phyloP scores from a whole-genome alignment of 1,284 basidiomycete species.

The Fistulinella cinereoalba region DNA sequence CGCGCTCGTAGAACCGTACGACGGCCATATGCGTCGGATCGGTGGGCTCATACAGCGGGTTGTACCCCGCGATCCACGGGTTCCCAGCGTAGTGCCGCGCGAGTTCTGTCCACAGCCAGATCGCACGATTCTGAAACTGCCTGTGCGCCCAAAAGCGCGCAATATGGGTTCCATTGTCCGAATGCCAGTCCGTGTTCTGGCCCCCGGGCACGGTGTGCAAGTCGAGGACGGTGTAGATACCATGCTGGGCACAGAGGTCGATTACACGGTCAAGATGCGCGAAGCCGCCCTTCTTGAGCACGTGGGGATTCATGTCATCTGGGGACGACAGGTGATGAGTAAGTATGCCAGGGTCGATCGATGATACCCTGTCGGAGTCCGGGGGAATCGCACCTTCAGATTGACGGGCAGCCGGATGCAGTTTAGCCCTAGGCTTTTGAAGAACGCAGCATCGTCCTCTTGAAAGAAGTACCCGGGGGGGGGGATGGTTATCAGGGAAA shows the following conservation, averaged over 20 bases:
- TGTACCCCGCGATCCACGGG: conserved; percentile 70
- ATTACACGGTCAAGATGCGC: conserved; percentile 63
- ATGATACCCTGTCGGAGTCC: too few species aligned
- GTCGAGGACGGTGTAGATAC: conserved; percentile 61
- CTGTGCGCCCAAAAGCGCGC: conserved; percentile 71
- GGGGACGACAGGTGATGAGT: neutral
- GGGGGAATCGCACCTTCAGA: conserved; percentile 50
- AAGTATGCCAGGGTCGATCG: neutral
- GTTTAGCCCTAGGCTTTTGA: conserved; percentile 67
- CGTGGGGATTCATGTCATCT: conserved; percentile 66
- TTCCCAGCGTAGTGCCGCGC: conserved; percentile 65
- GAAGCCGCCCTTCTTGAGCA: conserved; percentile 59
- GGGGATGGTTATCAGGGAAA: neutral
- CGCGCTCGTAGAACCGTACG: conserved; percentile 60
- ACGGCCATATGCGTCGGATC: conserved; percentile 55
- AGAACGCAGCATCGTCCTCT: conserved; percentile 68
- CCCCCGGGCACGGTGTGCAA: conserved; percentile 62
- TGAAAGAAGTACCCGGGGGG: conserved; percentile 65
- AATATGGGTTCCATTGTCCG: conserved; percentile 51
- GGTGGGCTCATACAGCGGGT: conserved; percentile 75
- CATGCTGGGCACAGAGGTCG: conserved; percentile 53
- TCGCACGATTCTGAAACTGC: conserved; percentile 70
- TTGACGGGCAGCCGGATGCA: conserved; percentile 67
- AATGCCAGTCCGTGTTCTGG: conserved; percentile 57
- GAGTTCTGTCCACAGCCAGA: conserved; percentile 70